Evolutionary conservation across 805 yeast species (phyloP).

Genomic region (Torulaspora quercuum): DNA sequence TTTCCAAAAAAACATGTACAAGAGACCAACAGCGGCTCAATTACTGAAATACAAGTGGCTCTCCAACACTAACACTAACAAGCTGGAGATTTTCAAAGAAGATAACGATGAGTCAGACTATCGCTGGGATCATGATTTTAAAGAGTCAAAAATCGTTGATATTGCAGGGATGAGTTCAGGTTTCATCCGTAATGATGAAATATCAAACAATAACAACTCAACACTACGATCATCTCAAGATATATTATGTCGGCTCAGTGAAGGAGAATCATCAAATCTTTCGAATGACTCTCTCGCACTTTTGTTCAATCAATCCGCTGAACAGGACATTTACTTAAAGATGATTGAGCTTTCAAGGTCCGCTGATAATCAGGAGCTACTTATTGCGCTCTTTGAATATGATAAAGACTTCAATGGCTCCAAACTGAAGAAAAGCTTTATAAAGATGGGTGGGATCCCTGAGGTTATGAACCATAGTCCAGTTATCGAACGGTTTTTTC

Average conservation of each 20-base stretch:
- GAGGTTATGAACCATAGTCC: constrained; percentile 14
- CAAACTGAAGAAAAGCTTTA: constrained; percentile 21
- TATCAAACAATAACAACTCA: not conserved
- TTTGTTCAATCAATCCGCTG: constrained; percentile 9
- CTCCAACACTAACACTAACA: constrained; percentile 13
- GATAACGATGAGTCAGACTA: constrained; percentile 20
- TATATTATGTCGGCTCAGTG: not conserved
- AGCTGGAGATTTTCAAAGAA: constrained; percentile 29
- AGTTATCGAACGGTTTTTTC: constrained; percentile 18
- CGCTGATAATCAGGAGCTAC: constrained; percentile 4
- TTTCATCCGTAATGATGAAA: not conserved
- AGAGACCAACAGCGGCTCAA: constrained; percentile 61
- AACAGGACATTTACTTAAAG: constrained; percentile 6
- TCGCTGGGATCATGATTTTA: constrained; percentile 32
- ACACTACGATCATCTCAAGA: constrained; percentile 3
- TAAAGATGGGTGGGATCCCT: constrained; percentile 30
- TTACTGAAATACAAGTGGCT: constrained; percentile 60
- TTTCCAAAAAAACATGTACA: constrained; percentile 63
- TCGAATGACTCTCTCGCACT: constrained; percentile 4
- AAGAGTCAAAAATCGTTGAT: constrained; percentile 15
- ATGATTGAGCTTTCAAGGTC: constrained; percentile 2
- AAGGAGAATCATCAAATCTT: not conserved
- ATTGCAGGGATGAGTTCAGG: not conserved
- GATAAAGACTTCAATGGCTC: constrained; percentile 25
- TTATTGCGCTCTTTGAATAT: constrained; percentile 20